Evolutionary conservation across 2,329 filamentous ascomycete species (phyloP).

Genomic region (Neocucurbitaria cava): DNA sequence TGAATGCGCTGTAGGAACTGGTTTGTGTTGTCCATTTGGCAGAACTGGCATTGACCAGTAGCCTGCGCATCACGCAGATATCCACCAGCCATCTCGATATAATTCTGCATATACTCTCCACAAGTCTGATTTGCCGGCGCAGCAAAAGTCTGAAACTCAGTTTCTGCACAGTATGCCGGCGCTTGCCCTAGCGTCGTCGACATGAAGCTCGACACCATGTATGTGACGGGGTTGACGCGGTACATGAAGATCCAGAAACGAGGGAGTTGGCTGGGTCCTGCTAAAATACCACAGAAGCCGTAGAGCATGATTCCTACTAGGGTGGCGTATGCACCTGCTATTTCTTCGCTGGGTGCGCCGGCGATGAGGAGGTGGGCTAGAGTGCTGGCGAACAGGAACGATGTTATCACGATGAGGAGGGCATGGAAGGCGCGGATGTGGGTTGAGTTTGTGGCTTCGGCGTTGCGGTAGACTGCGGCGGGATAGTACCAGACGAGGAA

Average conservation of each 20-base stretch:
- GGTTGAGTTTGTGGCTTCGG: slow-evolving; percentile 62
- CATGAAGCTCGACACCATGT: slow-evolving; percentile 68
- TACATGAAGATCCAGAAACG: slow-evolving; percentile 85
- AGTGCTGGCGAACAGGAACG: slow-evolving; percentile 68
- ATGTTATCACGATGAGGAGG: slow-evolving; percentile 65
- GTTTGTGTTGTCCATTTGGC: slow-evolving; percentile 55
- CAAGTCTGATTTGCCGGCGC: slow-evolving; percentile 50
- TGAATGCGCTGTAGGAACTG: slow-evolving; percentile 53
- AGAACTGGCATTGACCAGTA: slow-evolving; percentile 56
- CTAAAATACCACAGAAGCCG: slow-evolving; percentile 63
- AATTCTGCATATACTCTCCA: slow-evolving; percentile 53
- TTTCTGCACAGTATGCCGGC: slow-evolving; percentile 56
- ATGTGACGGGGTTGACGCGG: slow-evolving; percentile 70
- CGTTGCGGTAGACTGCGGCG: slow-evolving; percentile 75
- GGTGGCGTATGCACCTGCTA: slow-evolving; percentile 66
- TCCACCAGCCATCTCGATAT: slow-evolving; percentile 50
- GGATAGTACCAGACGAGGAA: slow-evolving; percentile 64
- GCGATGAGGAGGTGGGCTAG: slow-evolving; percentile 78
- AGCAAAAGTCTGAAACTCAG: slow-evolving; percentile 51
- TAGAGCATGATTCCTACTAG: slow-evolving; percentile 64
- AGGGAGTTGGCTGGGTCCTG: slow-evolving; percentile 64
- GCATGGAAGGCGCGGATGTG: slow-evolving; percentile 73
- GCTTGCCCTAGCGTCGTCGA: slow-evolving; percentile 52
- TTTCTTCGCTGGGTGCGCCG: slow-evolving; percentile 71
- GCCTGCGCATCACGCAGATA: slow-evolving; percentile 53